These are phyloP conservation scores for Saccharomyces cerevisiae DNA, from an alignment of 805 yeast species.

Conservation along the genomic window DNA sequence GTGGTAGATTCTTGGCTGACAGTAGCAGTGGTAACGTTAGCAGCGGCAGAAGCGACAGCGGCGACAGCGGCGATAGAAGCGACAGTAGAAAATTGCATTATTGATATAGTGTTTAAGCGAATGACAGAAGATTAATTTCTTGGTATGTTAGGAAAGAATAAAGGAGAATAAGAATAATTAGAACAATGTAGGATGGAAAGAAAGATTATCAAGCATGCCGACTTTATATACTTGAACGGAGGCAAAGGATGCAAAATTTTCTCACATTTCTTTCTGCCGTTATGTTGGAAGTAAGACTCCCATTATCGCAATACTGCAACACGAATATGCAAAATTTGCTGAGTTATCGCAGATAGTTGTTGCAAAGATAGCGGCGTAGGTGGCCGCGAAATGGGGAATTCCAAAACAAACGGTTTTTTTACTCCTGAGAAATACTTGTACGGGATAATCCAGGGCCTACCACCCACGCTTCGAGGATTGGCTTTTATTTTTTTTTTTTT, in stretches of 20 bases:
- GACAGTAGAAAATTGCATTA: conserved; percentile 32
- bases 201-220: neutral
- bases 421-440: neutral
- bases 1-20: conserved; percentile 26
- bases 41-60: conserved; percentile 23
- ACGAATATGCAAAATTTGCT: neutral
- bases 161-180: neutral
- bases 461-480: neutral
- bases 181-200: neutral
- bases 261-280: neutral
- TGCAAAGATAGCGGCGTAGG: neutral
- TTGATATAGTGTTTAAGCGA: conserved; percentile 24
- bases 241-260: neutral
- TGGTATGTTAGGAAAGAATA: conserved; percentile 4
- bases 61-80: conserved; percentile 27
- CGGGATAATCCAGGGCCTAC: neutral
- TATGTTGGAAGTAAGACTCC: neutral
- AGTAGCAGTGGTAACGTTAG: conserved; percentile 21
- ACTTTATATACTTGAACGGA: neutral
- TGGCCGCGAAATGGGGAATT: neutral
- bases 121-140: conserved; percentile 21
- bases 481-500: neutral
- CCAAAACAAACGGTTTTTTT: neutral
- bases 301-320: neutral
- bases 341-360: neutral